These are phyloP conservation scores for Candida nonsorbophila DNA, from an alignment of 805 yeast species.

Conservation along the genomic window DNA sequence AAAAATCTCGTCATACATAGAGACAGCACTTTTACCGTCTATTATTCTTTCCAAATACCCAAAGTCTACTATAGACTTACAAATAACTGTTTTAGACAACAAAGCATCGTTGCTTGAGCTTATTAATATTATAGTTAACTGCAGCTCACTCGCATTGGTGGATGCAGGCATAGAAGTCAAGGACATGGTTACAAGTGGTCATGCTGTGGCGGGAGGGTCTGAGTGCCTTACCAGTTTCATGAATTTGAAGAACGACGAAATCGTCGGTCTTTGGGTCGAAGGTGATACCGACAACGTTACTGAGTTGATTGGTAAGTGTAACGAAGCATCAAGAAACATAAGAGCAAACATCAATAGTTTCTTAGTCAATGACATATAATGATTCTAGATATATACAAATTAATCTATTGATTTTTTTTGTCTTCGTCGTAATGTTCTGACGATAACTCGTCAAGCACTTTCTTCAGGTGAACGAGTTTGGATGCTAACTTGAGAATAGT, in stretches of 20 bases:
- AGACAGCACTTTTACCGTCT: slow-evolving; percentile 47
- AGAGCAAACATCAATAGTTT: slow-evolving; percentile 43
- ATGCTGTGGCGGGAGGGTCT: slow-evolving; percentile 20
- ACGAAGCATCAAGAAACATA: slow-evolving; percentile 35
- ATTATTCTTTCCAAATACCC: slow-evolving; percentile 72
- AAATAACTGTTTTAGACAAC: slow-evolving; percentile 52
- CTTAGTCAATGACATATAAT: slow-evolving; percentile 14
- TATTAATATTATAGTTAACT: slow-evolving; percentile 51
- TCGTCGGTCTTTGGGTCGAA: slow-evolving; percentile 55
- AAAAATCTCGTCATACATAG: slow-evolving; percentile 46
- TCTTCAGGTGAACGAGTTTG: slow-evolving; percentile 29
- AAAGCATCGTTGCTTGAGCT: slow-evolving; percentile 25
- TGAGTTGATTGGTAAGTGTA: slow-evolving; percentile 41
- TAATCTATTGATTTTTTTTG: too few species aligned
- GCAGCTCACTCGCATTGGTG: slow-evolving; percentile 67
- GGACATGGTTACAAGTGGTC: slow-evolving; percentile 71
- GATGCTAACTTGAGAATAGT: slow-evolving; percentile 22
- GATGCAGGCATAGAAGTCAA: slow-evolving; percentile 80
- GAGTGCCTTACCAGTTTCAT: slow-evolving; percentile 47
- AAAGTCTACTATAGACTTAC: slow-evolving; percentile 80
- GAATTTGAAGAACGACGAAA: slow-evolving; percentile 49
- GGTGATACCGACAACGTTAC: slow-evolving; percentile 19
- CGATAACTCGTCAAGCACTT: slow-evolving; percentile 31
- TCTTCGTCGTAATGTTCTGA: too few species aligned
- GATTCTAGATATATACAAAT: too few species aligned